Percentiles rank a stretch among this genome's conserved stretches.
These are phyloP conservation scores for Psilocybe cyanescens DNA, from an alignment of 768 basidiomycete species.

Conservation along the genomic window DNA sequence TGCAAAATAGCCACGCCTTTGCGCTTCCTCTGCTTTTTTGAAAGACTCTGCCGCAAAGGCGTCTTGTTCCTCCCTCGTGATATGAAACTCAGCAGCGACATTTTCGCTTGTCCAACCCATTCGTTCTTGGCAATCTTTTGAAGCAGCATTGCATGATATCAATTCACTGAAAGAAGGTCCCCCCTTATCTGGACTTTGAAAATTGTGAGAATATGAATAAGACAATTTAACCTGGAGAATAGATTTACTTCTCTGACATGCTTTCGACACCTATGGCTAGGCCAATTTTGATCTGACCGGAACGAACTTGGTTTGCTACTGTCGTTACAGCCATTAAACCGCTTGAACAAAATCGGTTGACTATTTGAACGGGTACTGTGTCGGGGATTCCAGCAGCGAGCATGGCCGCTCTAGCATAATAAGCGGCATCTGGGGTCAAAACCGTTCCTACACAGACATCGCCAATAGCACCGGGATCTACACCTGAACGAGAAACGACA, in stretches of 20 bases:
- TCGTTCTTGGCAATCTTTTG: constrained; percentile 65
- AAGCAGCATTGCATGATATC: constrained; percentile 55
- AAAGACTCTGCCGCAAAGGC: constrained; percentile 75
- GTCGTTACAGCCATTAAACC: constrained; percentile 85
- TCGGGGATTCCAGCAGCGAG: constrained; percentile 84
- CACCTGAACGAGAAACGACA: constrained; percentile 55
- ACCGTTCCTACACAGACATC: constrained; percentile 86
- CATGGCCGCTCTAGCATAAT: constrained; percentile 74
- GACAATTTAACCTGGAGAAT: background rate
- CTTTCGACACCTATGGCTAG: constrained; percentile 85
- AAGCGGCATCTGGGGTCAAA: constrained; percentile 63
- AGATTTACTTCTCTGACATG: constrained; percentile 75
- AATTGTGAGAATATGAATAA: constrained; percentile 4
- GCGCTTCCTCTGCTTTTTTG: constrained; percentile 76
- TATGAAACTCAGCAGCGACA: constrained; percentile 72
- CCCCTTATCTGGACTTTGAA: constrained; percentile 63
- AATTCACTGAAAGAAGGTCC: constrained; percentile 64
- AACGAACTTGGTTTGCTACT: constrained; percentile 75
- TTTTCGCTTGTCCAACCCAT: constrained; percentile 95
- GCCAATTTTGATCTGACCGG: constrained; percentile 82
- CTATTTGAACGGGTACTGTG: constrained; percentile 69
- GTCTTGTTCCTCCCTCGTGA: constrained; percentile 80
- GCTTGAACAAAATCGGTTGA: constrained; percentile 85
- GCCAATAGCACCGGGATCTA: constrained; percentile 68
- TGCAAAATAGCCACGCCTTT: constrained; percentile 65